Percentiles rank a stretch among this genome's conserved stretches.
phyloP scores from a whole-genome alignment of 2,329 filamentous ascomycete species.

The Ophiostoma novo-ulmi region DNA sequence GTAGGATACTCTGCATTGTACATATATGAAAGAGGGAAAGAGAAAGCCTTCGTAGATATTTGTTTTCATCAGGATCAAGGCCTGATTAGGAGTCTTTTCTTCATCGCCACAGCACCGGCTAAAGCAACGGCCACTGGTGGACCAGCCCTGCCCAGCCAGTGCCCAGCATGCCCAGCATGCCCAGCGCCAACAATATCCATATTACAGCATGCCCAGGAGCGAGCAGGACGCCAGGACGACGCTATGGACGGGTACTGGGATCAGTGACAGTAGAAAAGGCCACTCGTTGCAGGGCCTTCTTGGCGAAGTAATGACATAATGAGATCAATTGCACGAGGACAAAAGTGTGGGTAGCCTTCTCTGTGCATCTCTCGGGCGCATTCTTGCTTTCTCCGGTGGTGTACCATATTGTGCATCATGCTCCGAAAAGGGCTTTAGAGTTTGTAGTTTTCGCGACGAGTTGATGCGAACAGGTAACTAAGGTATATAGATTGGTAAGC shows the following conservation, averaged over 20 bases:
- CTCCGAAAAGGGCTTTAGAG: neutral
- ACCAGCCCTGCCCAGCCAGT: neutral
- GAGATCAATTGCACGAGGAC: neutral
- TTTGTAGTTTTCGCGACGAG: neutral
- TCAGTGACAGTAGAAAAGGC: neutral
- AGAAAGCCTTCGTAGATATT: neutral
- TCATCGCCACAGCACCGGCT: neutral
- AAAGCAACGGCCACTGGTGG: constrained; percentile 7
- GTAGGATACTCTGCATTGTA: neutral
- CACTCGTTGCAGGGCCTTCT: neutral
- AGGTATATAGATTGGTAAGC: neutral
- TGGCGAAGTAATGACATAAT: neutral
- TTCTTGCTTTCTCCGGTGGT: neutral
- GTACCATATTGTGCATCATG: neutral
- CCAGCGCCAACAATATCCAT: neutral
- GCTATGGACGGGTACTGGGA: neutral
- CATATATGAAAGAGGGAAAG: neutral
- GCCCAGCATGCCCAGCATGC: constrained; percentile 7
- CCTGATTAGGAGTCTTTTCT: neutral
- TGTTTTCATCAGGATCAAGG: neutral
- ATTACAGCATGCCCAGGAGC: neutral
- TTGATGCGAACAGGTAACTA: neutral
- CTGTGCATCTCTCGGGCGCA: neutral
- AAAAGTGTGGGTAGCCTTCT: neutral
- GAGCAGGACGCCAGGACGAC: neutral